phyloP scores from a whole-genome alignment of 139 green algal genomes.

The Mesotaenium endlicherianum region DNA sequence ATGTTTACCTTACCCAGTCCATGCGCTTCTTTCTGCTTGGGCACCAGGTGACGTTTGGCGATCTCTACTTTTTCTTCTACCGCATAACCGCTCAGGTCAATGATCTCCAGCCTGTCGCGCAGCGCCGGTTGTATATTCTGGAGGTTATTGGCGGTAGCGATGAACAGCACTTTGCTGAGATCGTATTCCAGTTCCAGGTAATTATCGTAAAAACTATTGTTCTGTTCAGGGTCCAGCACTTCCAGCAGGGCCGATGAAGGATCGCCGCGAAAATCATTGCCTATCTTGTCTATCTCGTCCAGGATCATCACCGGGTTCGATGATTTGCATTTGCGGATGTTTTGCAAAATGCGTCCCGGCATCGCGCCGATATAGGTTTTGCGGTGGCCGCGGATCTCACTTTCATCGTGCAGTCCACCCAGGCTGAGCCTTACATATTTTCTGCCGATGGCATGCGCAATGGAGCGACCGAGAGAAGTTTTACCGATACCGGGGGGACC shows the following conservation, averaged over 20 bases:
- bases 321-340: neutral
- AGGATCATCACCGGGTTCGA: constrained; percentile 58
- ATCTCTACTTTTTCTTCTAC: constrained; percentile 90
- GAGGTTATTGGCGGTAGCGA: constrained; percentile 46
- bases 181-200: constrained; percentile 95
- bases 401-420: constrained; percentile 59
- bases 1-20: constrained; percentile 61
- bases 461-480: constrained; percentile 54
- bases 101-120: constrained; percentile 95
- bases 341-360: constrained; percentile 56
- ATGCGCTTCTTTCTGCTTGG: constrained; percentile 60
- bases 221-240: constrained; percentile 96
- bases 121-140: constrained; percentile 86
- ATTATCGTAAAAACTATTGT: constrained; percentile 86
- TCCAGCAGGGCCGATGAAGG: constrained; percentile 89
- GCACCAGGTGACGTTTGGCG: constrained; percentile 86
- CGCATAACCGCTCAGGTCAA: constrained; percentile 82
- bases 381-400: constrained; percentile 68
- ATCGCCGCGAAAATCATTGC: constrained; percentile 63
- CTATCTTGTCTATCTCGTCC: constrained; percentile 62
- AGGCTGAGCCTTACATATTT: constrained; percentile 41
- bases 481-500: constrained; percentile 63
- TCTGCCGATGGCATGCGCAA: constrained; percentile 53
- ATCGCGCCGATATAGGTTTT: constrained; percentile 61
- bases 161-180: constrained; percentile 74